These are phyloP conservation scores for Kalanchoe fedtschenkoi DNA, from an alignment of 164 flowering plant genomes.

Conservation along the genomic window DNA sequence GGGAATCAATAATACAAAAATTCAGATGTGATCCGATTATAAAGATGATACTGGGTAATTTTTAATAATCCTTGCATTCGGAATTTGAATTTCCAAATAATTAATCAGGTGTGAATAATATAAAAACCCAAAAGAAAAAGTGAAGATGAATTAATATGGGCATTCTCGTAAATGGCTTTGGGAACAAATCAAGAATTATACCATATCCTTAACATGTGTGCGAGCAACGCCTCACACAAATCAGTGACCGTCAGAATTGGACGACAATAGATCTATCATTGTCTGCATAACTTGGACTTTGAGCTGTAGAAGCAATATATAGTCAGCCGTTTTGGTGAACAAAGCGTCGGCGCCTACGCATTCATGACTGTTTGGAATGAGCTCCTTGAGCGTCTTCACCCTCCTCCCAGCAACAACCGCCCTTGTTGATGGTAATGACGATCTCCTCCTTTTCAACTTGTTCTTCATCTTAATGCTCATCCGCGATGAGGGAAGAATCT, in stretches of 20 bases:
- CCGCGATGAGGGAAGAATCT: background rate
- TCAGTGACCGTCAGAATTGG: background rate
- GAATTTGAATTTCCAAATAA: no score
- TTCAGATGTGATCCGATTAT: no score
- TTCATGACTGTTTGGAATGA: constrained; percentile 40
- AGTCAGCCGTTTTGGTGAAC: constrained; percentile 63
- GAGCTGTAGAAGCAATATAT: constrained; percentile 44
- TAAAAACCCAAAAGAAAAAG: no score
- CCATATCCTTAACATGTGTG: no score
- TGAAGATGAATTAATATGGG: no score
- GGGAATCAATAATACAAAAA: no score
- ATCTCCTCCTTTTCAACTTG: constrained; percentile 16
- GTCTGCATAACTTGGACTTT: constrained; percentile 59
- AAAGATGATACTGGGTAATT: no score
- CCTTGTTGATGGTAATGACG: background rate
- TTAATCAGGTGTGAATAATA: no score
- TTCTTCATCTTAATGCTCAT: constrained; percentile 10
- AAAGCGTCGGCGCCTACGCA: constrained; percentile 50
- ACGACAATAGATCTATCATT: constrained; percentile 21
- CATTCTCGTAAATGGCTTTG: no score
- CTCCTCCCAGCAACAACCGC: constrained; percentile 18
- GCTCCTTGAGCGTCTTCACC: constrained; percentile 44
- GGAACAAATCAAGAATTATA: no score
- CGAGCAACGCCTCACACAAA: background rate
- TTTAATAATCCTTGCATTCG: no score